A percentile compares a stretch with the other conserved stretches of the same genome.
Evolutionary conservation across 1,284 basidiomycete species (phyloP).

Genomic region (Papiliotrema terrestris): DNA sequence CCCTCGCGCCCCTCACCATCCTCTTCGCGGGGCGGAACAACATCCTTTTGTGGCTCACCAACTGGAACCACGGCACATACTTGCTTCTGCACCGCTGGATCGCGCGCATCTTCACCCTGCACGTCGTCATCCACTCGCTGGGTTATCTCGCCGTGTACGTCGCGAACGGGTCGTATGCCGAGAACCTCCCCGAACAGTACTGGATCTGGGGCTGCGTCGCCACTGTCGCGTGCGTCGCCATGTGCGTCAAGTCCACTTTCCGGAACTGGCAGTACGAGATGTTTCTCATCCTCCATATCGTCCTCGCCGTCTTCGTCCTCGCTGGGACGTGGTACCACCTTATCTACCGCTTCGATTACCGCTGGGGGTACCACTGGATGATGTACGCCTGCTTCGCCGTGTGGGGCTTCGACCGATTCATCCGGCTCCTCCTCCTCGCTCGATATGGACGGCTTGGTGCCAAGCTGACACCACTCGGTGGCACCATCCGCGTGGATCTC

Average conservation of each 20-base stretch:
- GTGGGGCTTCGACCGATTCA: conserved; percentile 18
- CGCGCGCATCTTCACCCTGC: conserved; percentile 26
- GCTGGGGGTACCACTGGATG: conserved; percentile 14
- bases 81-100: conserved; percentile 46
- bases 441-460: conserved; percentile 4
- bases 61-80: conserved; percentile 30
- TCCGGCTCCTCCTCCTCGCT: conserved; percentile 4
- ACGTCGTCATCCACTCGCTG: conserved; percentile 31
- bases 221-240: conserved; percentile 5
- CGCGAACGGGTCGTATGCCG: conserved; percentile 4
- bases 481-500: conserved; percentile 9
- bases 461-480: conserved; percentile 3
- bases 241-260: conserved; percentile 7
- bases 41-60: conserved; percentile 29
- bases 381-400: conserved; percentile 12
- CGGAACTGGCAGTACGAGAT: conserved; percentile 24
- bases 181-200: conserved; percentile 12
- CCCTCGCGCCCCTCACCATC: conserved; percentile 35
- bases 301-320: conserved; percentile 33
- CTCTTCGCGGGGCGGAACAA: conserved; percentile 41
- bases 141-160: conserved; percentile 11
- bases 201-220: conserved; percentile 35
- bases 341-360: conserved; percentile 22
- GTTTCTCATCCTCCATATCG: conserved; percentile 36
- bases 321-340: conserved; percentile 32